Evolutionary conservation across 2,329 filamentous ascomycete genomes (phyloP), one percentile per base, ranked within the genome.

Genomic region (Leptographium radiaticola): DNA sequence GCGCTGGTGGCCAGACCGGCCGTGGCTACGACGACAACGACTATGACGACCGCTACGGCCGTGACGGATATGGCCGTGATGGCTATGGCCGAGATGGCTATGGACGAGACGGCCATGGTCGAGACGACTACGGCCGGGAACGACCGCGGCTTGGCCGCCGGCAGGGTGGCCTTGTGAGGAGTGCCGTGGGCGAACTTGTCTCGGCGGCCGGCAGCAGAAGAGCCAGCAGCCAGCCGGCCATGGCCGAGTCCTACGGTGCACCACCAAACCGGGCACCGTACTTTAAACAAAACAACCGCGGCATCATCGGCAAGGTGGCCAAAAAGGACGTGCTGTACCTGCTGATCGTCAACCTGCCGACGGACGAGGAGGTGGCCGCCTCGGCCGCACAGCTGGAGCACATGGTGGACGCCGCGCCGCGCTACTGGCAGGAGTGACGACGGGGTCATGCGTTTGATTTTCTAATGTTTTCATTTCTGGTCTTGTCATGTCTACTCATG

Each of bases 311-410:
- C 4, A 51, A 44, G 49, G 10, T 25, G n/a, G 2, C 56, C 45
- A 49, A 59, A 30, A 54, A 75, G 68, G 68, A 74, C 62, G 70
- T 76, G 16, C 57, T 77, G 34, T 78, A 76, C 58, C 57, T 78
- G 53, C 70, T 75, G 63, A 70, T 77, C 54, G 72, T 76, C 15
- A 75, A 76, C 54, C 64, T 76, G 65, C 75, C 75, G 1, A 65
- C 64, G 0, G 67, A 71, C 12, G 66, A 68, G 20, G 73, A 75
- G 56, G 62, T 75, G 44, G 57, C 62, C 44, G 47, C 54, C 6
- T 61, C 57, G 4, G 51, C 58, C 18, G 53, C 57, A 6, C 45
- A 49, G 18, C 57, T 61, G 15, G 55, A 61, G 9, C 34, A 13
- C 4, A 13, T 13, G 34, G 34, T 36, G 9, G 34, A 6, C 12